Conservation (phyloP, 371 early-diverging fungal genomes). For the Chytridium lagenaria region DNA sequence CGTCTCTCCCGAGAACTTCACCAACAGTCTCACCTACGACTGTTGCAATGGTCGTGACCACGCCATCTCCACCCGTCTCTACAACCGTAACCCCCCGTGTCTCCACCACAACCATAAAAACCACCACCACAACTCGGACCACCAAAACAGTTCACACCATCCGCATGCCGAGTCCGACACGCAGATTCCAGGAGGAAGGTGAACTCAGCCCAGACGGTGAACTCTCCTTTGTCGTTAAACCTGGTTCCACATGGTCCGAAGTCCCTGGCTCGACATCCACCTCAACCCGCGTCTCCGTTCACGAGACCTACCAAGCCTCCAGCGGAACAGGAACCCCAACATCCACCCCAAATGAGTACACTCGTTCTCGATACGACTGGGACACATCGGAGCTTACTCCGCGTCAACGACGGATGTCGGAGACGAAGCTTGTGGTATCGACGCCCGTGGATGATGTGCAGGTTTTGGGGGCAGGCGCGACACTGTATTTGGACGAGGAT, state of each 20-base stretch:
- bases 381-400: slow-evolving; percentile 36
- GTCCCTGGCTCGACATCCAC: not conserved
- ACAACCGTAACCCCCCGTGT: not conserved
- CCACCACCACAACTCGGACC: slow-evolving; percentile 3
- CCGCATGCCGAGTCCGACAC: not conserved
- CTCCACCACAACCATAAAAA: slow-evolving; percentile 14
- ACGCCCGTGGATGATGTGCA: not conserved
- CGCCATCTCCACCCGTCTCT: not conserved
- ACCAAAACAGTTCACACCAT: not conserved
- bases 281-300: not conserved
- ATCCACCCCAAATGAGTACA: slow-evolving; percentile 4
- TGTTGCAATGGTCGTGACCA: not conserved
- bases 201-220: slow-evolving; percentile 16
- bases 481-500: not conserved
- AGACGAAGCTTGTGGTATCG: not conserved
- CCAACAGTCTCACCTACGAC: not conserved
- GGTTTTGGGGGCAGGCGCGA: not conserved
- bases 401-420: slow-evolving; percentile 26
- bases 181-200: not conserved
- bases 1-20: not conserved
- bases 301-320: not conserved
- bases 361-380: slow-evolving; percentile 37
- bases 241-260: not conserved
- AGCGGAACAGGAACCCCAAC: not conserved
- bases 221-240: not conserved